Percentiles rank a stretch among this genome's conserved stretches.
Evolutionary conservation across 768 basidiomycete genomes (phyloP).

Genomic region (Termitomyces sp.): DNA sequence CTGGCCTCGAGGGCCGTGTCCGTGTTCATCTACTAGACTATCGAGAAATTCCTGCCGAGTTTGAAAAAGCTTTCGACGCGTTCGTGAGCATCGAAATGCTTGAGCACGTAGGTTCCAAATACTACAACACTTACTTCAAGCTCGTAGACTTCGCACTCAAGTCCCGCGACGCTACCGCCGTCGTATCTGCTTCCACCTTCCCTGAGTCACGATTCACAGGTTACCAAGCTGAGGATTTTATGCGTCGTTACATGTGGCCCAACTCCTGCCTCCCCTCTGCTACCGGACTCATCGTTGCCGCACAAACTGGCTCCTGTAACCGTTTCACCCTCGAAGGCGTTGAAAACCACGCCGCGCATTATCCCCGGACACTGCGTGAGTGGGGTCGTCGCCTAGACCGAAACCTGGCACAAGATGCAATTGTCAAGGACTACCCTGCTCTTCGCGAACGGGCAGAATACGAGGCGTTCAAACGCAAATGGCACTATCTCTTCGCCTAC

Average conservation of each 20-base stretch:
- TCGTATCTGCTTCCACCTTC: constrained; percentile 66
- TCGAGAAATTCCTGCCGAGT: constrained; percentile 77
- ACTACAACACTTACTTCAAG: constrained; percentile 68
- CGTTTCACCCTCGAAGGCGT: constrained; percentile 80
- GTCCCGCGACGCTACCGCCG: constrained; percentile 55
- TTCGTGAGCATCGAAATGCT: constrained; percentile 81
- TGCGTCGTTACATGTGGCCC: constrained; percentile 87
- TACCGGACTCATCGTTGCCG: constrained; percentile 70
- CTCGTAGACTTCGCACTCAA: constrained; percentile 78
- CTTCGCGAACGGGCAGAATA: constrained; percentile 52
- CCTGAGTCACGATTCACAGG: constrained; percentile 61
- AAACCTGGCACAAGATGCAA: constrained; percentile 53
- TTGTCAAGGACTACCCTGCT: constrained; percentile 54
- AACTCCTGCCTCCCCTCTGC: constrained; percentile 86
- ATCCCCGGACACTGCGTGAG: constrained; percentile 89
- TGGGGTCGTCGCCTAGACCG: constrained; percentile 76
- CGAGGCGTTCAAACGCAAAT: constrained; percentile 71
- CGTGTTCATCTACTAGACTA: constrained; percentile 90
- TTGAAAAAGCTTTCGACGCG: constrained; percentile 75
- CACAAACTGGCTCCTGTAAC: constrained; percentile 62
- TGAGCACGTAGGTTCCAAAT: constrained; percentile 55
- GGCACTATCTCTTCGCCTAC: constrained; percentile 81
- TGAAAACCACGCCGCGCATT: constrained; percentile 81
- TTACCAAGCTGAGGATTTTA: constrained; percentile 82
- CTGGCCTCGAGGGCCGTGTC: constrained; percentile 64